Percentiles rank a stretch among this genome's conserved stretches.
phyloP scores from a whole-genome alignment of 2,329 filamentous ascomycete genomes.

The Fusarium chlamydosporum region DNA sequence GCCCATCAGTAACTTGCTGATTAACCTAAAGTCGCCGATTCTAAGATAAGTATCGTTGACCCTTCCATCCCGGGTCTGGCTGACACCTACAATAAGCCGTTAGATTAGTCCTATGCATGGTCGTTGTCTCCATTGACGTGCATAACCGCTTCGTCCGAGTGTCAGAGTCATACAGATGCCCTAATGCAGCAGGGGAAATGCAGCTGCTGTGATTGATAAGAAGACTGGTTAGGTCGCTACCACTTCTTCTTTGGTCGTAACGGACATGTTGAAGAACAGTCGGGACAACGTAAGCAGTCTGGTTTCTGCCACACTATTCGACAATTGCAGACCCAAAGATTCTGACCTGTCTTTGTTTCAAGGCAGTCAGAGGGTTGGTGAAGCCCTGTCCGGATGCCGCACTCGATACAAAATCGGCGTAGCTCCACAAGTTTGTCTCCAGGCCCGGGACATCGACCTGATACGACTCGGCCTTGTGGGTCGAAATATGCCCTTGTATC shows the following conservation, averaged over 20 bases:
- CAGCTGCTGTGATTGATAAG: no score
- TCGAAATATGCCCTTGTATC: slow-evolving; percentile 54
- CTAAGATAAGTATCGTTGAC: neutral
- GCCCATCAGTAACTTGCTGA: neutral
- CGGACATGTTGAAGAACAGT: slow-evolving; percentile 56
- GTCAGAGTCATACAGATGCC: slow-evolving; percentile 13
- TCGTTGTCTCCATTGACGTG: slow-evolving; percentile 3
- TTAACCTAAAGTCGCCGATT: neutral
- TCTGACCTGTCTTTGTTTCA: slow-evolving; percentile 56
- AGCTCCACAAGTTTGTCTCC: slow-evolving; percentile 53
- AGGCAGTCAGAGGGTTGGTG: slow-evolving; percentile 57
- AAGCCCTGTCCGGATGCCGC: slow-evolving; percentile 57
- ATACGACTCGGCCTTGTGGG: slow-evolving; percentile 50
- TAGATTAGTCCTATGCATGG: neutral
- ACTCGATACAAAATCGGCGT: slow-evolving; percentile 60
- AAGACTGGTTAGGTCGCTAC: slow-evolving; percentile 22
- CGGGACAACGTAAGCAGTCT: slow-evolving; percentile 53
- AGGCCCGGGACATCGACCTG: slow-evolving; percentile 49
- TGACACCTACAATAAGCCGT: neutral
- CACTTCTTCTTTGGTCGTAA: slow-evolving; percentile 55
- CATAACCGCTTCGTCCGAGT: neutral
- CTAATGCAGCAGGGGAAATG: slow-evolving; percentile 5
- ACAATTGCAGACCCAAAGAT: slow-evolving; percentile 60
- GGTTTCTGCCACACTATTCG: slow-evolving; percentile 57
- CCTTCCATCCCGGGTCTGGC: neutral